phyloP scores from a whole-genome alignment of 2,329 filamentous ascomycete genomes.

The Juglanconis oblonga region DNA sequence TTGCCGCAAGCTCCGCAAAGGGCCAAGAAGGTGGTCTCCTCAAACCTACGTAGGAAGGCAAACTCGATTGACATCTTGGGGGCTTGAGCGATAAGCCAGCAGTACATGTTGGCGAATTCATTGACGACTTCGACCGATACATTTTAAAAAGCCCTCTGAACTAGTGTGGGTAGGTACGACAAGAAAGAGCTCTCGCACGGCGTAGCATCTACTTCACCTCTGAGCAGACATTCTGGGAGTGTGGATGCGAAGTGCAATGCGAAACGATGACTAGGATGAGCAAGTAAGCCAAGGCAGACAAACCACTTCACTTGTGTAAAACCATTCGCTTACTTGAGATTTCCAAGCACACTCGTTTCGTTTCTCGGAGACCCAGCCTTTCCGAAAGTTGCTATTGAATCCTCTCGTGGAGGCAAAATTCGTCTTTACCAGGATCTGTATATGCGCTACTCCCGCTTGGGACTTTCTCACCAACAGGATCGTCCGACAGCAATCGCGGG shows the following conservation, averaged over 20 bases:
- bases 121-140: constrained; percentile 31
- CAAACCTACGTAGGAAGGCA: constrained; percentile 5
- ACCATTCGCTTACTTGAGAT: neutral
- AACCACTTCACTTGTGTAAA: neutral
- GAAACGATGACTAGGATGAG: constrained; percentile 30
- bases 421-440: constrained; percentile 25
- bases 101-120: constrained; percentile 26
- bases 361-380: constrained; percentile 30
- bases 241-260: constrained; percentile 32
- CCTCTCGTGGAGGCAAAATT: constrained; percentile 22
- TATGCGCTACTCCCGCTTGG: constrained; percentile 29
- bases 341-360: constrained; percentile 7
- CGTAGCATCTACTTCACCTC: constrained; percentile 36
- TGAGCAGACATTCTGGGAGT: constrained; percentile 37
- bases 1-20: constrained; percentile 21
- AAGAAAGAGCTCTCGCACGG: constrained; percentile 33
- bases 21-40: constrained; percentile 23
- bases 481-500: constrained; percentile 31
- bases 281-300: constrained; percentile 27
- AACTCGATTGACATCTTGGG: too few relatives aligned
- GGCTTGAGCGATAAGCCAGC: constrained; percentile 1
- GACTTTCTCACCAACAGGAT: constrained; percentile 23
- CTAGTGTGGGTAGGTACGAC: constrained; percentile 36
- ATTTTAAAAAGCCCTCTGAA: constrained; percentile 31
- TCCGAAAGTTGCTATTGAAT: constrained; percentile 18